Evolutionary conservation across 1,284 basidiomycete species (phyloP), one percentile per base, ranked within the genome.

Genomic region (Boletus sp.): DNA sequence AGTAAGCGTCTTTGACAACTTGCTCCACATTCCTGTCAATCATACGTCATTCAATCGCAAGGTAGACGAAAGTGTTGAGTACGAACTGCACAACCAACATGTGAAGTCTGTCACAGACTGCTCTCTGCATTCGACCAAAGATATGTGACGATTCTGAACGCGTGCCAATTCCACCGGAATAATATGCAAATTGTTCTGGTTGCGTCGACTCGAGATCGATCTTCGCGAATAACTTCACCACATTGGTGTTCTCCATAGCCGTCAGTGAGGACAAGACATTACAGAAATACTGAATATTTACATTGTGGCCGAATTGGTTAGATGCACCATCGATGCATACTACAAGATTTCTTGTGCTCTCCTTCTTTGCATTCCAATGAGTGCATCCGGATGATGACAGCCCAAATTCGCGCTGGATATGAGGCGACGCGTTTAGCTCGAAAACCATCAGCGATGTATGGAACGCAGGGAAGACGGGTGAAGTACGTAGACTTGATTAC

Each of bases 161-260:
- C 1, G 76, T 77, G 37, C 77, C 78, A 48, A 80, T 75, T 1
- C 78, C 77, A 50, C 78, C 78, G 31, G 71, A 72, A 61, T 80
- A 79, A 58, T 70, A 79, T 4, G 69, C 71, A 11, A 64, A 53
- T 61, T 77, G 76, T n/a, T 63, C 49, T 14, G 63, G 68, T 10
- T 49, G 10, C 6, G 13, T 31, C 14, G 53, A 49, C 47, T 68
- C 59, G 21, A 67, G 65, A 27, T 70, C 49, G 23, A 77, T 59
- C 10, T 65, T 64, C 28, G 61, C 61, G 33, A 75, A 72, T 3
- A 77, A 55, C 53, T 77, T 74, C 28, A 78, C 66, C 10, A 78
- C 65, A 33, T 77, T 78, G 59, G 76, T 77, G 47, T 74, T 75
- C 76, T 78, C 10, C 27, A 43, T 21, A 13, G 13, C 50, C 10